Conservation (phyloP, 2,329 filamentous ascomycete genomes). For the Xylaria sp. region DNA sequence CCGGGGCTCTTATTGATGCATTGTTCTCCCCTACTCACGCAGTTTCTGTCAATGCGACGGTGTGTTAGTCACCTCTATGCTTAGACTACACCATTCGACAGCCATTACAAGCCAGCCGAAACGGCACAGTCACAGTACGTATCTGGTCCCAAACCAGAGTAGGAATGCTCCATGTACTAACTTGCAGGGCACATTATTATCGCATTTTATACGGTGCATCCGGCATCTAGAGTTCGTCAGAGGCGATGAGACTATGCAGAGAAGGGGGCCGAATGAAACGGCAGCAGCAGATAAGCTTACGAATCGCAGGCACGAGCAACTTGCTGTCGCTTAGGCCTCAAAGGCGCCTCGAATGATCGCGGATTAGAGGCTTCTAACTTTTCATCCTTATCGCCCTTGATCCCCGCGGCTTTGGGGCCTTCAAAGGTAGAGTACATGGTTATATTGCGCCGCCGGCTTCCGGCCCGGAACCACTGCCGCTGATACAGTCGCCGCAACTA, state of each 20-base stretch:
- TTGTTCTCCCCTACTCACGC: slow-evolving; percentile 49
- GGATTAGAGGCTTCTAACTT: slow-evolving; percentile 21
- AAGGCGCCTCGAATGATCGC: slow-evolving; percentile 37
- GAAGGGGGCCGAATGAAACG: not conserved
- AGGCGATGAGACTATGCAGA: slow-evolving; percentile 10
- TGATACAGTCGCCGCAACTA: slow-evolving; percentile 1
- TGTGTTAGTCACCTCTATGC: slow-evolving; percentile 24
- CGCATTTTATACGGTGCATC: slow-evolving; percentile 55
- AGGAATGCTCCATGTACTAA: slow-evolving; percentile 31
- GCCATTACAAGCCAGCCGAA: not conserved
- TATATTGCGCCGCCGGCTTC: slow-evolving; percentile 1
- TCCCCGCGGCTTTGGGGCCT: slow-evolving; percentile 20
- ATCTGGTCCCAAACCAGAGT: slow-evolving; percentile 6
- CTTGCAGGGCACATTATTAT: slow-evolving; percentile 52
- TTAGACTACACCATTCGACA: not conserved
- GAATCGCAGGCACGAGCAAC: slow-evolving; percentile 49
- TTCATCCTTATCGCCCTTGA: slow-evolving; percentile 29
- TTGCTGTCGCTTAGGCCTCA: slow-evolving; percentile 42
- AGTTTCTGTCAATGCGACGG: slow-evolving; percentile 47
- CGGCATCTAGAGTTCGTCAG: slow-evolving; percentile 49
- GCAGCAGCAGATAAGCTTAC: slow-evolving; percentile 44
- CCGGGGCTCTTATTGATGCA: slow-evolving; percentile 51
- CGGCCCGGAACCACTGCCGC: not conserved
- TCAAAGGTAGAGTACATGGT: slow-evolving; percentile 32
- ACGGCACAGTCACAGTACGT: slow-evolving; percentile 9